phyloP scores from a whole-genome alignment of 2,329 filamentous ascomycete genomes.

The Huntiella decipiens region DNA sequence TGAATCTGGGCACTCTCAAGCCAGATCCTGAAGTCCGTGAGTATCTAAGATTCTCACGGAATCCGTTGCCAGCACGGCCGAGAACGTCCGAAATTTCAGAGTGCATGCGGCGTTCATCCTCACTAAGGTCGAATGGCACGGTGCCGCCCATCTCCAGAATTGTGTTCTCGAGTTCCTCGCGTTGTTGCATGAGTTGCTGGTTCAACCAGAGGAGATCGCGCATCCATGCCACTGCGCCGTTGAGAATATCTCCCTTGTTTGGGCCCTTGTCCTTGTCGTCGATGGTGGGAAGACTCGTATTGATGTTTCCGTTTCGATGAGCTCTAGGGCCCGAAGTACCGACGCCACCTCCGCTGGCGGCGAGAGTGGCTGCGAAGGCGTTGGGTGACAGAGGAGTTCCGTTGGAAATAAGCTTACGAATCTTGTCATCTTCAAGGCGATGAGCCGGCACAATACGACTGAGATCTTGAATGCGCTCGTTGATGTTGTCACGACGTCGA shows the following conservation, averaged over 20 bases:
- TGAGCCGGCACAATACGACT: conserved; percentile 84
- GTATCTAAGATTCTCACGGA: conserved; percentile 71
- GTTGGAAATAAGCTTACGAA: conserved; percentile 84
- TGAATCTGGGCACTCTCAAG: conserved; percentile 80
- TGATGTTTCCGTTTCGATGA: conserved; percentile 68
- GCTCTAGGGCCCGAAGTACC: conserved; percentile 67
- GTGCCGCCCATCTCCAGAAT: conserved; percentile 54
- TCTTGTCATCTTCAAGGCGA: conserved; percentile 88
- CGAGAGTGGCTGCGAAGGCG: conserved; percentile 65
- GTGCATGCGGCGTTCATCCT: conserved; percentile 91
- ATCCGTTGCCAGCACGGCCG: conserved; percentile 31
- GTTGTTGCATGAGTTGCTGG: conserved; percentile 73
- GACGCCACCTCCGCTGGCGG: conserved; percentile 68
- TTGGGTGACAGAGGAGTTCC: conserved; percentile 82
- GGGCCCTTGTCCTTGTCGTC: conserved; percentile 98
- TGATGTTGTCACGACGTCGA: conserved; percentile 90
- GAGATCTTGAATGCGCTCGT: conserved; percentile 91
- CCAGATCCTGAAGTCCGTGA: conserved; percentile 67
- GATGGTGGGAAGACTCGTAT: conserved; percentile 71
- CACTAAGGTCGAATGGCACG: conserved; percentile 65
- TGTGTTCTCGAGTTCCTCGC: conserved; percentile 65
- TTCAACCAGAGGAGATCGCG: conserved; percentile 97
- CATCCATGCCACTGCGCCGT: conserved; percentile 92
- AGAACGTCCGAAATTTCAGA: conserved; percentile 44
- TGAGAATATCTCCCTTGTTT: conserved; percentile 96